These are phyloP conservation scores for Haematococcus sp. DNA, from an alignment of 139 green algal genomes.

Conservation along the genomic window DNA sequence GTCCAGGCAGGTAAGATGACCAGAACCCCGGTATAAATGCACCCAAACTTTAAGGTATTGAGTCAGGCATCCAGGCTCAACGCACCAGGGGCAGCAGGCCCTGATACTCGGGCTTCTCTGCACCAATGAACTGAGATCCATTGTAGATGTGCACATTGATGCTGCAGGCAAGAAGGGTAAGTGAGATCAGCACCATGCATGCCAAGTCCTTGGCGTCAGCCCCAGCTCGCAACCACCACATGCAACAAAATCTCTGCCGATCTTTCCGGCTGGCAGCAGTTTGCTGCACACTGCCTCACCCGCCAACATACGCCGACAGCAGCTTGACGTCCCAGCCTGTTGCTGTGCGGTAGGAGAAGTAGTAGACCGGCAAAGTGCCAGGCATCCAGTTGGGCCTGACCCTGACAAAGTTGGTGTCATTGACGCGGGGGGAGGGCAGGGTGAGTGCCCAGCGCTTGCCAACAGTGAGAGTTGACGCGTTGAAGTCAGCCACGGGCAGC, in stretches of 20 bases:
- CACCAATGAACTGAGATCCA: background rate
- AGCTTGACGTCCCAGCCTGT: background rate
- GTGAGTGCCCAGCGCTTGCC: too few species aligned
- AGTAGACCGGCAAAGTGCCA: background rate
- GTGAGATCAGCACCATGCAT: too few species aligned
- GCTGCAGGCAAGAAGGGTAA: background rate
- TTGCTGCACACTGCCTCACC: background rate
- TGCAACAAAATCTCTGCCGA: background rate
- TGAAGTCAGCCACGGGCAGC: conserved; percentile 14
- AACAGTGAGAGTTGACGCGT: background rate
- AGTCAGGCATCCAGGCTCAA: background rate
- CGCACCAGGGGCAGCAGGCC: background rate
- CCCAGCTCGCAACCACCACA: too few species aligned
- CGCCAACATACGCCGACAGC: background rate
- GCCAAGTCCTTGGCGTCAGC: too few species aligned
- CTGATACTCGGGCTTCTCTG: background rate
- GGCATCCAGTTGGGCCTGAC: background rate
- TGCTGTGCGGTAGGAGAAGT: background rate
- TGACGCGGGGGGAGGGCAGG: too few species aligned
- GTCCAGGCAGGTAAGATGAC: too few species aligned
- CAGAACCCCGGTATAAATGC: too few species aligned
- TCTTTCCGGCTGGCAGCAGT: too few species aligned
- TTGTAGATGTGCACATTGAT: conserved; percentile 8
- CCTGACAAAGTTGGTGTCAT: background rate
- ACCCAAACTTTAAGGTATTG: too few species aligned